Evolutionary conservation across 768 basidiomycete species (phyloP).

Genomic region (Collybia sp.): DNA sequence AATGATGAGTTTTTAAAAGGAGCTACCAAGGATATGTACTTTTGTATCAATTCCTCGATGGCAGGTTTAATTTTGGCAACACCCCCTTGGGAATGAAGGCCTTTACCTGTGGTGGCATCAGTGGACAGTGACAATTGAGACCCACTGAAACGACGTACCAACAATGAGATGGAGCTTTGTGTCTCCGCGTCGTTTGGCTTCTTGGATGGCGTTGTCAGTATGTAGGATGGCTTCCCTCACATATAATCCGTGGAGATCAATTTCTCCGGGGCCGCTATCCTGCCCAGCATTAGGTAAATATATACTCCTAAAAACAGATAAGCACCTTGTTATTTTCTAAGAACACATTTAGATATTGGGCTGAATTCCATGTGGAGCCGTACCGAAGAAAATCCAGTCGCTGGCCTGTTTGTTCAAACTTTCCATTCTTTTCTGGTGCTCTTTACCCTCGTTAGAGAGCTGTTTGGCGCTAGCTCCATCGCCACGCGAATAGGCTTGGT

Average conservation of each 20-base stretch:
- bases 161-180: slow-evolving; percentile 77
- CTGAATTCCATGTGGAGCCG: slow-evolving; percentile 1
- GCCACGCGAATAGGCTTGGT: slow-evolving; percentile 66
- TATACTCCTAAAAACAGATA: not conserved
- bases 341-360: slow-evolving; percentile 1
- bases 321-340: slow-evolving; percentile 74
- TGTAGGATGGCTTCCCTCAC: slow-evolving; percentile 86
- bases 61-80: slow-evolving; percentile 90
- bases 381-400: slow-evolving; percentile 83
- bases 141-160: slow-evolving; percentile 41
- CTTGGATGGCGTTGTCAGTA: slow-evolving; percentile 65
- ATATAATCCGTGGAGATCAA: slow-evolving; percentile 90
- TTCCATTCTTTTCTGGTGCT: slow-evolving; percentile 75
- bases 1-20: not conserved
- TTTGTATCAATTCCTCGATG: slow-evolving; percentile 80
- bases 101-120: slow-evolving; percentile 54
- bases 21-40: slow-evolving; percentile 35
- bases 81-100: slow-evolving; percentile 74
- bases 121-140: not conserved
- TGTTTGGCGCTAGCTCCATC: slow-evolving; percentile 81
- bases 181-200: slow-evolving; percentile 61
- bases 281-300: slow-evolving; percentile 15
- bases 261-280: slow-evolving; percentile 67
- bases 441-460: slow-evolving; percentile 76
- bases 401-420: slow-evolving; percentile 76